These are phyloP conservation scores for Termitomyces titanicus DNA, from an alignment of 768 basidiomycete genomes.

Conservation along the genomic window DNA sequence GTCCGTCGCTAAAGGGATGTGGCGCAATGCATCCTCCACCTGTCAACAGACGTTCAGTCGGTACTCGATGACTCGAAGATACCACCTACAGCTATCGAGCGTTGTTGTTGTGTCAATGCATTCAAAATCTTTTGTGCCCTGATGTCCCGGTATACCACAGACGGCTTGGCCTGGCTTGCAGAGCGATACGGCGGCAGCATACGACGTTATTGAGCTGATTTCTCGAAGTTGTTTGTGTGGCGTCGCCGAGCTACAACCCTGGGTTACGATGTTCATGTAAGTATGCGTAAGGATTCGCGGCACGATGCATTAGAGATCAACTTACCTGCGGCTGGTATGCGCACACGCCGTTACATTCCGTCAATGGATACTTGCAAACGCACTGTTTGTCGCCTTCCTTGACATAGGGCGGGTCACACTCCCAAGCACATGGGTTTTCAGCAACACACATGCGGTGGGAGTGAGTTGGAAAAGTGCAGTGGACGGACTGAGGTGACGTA, in stretches of 20 bases:
- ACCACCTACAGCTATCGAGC: conserved; percentile 37
- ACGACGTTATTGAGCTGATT: conserved; percentile 18
- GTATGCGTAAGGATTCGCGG: neutral
- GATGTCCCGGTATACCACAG: conserved; percentile 34
- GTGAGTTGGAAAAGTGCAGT: conserved; percentile 14
- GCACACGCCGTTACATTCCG: conserved; percentile 39
- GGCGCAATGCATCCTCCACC: conserved; percentile 39
- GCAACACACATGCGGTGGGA: conserved; percentile 11
- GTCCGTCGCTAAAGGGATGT: conserved; percentile 27
- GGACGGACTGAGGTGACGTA: conserved; percentile 12
- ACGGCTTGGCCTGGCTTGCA: conserved; percentile 28
- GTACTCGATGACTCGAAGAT: neutral
- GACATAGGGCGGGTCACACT: conserved; percentile 15
- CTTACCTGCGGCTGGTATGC: conserved; percentile 29
- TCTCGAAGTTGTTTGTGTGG: conserved; percentile 20
- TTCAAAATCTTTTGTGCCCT: conserved; percentile 28
- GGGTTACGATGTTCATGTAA: too few species aligned
- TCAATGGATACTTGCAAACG: conserved; percentile 31
- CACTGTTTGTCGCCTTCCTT: conserved; percentile 23
- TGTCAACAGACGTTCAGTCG: conserved; percentile 8
- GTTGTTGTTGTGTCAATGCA: conserved; percentile 32
- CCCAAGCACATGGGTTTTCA: conserved; percentile 12
- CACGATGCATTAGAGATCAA: neutral
- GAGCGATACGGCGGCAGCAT: conserved; percentile 25
- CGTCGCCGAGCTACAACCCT: conserved; percentile 39